Evolutionary conservation across 2,329 filamentous ascomycete genomes (phyloP), one percentile per base, ranked within the genome.

Genomic region (Allantophomopsis cytisporea): DNA sequence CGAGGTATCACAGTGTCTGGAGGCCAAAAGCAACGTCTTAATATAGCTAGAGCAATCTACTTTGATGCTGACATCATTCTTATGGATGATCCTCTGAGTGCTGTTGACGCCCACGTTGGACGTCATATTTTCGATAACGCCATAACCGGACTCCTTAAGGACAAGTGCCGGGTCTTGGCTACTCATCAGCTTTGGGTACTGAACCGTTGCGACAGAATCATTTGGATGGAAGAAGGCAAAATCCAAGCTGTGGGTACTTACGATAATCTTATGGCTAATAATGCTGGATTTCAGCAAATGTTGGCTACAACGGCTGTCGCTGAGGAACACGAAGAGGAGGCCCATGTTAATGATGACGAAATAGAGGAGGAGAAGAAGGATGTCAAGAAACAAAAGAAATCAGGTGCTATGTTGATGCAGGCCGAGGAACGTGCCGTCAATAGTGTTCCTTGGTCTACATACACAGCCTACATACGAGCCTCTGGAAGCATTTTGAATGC

Each of bases 141-240:
- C 32, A 95, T 98, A 39, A 77, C 87, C 42, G 89, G 89, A 7
- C 68, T 96, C 8, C 67, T 96, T 39, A 84, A 83, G 51, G 73
- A 89, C 60, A 95, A 95, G 60, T 91, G 86, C 53, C 74, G 91
- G 15, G 81, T 96, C 28, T 68, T 98, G 23, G 91, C 89, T 1
- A 98, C 91, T 0, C 91, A 98, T 59, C 89, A 96, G 57, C 73
- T 96, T 12, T 91, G 93, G 66, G 88, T 96, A 5, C 71, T 96
- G 5, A 87, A 73, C 54, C 80, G 87, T 28, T 95, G 87, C 51
- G 89, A 96, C 55, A 73, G 89, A 28, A 89, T 96, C 47, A 77
- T 96, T 37, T 88, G 87, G 76, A 88, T 98, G 75, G 83, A 95
- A 41, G 76, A 79, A 13, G 91, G 91, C 35, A 76, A 70, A 39